phyloP scores from a whole-genome alignment of 2,329 filamentous ascomycete genomes.

The Pseudogymnoascus sp. region DNA sequence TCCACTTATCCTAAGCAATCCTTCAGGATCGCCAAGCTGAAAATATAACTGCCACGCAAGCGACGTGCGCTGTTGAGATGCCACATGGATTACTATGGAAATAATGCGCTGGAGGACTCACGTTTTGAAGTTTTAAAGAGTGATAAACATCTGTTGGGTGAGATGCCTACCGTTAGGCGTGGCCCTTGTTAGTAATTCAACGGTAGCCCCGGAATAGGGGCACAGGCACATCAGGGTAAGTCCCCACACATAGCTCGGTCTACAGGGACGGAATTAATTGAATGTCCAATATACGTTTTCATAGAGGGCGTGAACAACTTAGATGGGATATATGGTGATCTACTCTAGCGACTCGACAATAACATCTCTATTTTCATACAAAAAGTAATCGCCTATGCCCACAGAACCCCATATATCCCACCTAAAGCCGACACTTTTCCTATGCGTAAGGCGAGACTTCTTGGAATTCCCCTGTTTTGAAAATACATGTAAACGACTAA shows the following conservation, averaged over 20 bases:
- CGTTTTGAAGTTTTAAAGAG: background rate
- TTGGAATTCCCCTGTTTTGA: background rate
- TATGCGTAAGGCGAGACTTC: background rate
- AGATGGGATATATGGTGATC: background rate
- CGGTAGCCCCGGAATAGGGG: background rate
- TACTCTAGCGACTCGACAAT: background rate
- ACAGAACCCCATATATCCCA: background rate
- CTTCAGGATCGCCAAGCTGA: background rate
- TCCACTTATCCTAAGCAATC: background rate
- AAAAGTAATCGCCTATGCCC: background rate
- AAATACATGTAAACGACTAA: background rate
- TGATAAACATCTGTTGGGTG: background rate
- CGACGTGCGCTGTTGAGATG: background rate
- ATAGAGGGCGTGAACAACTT: background rate
- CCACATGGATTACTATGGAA: background rate
- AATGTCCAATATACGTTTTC: background rate
- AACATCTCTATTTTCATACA: background rate
- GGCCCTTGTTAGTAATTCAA: background rate
- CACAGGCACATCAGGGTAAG: background rate
- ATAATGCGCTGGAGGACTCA: background rate
- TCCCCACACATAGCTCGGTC: background rate
- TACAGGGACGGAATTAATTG: background rate
- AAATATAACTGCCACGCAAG: background rate
- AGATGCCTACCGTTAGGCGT: background rate
- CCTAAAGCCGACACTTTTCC: background rate